phyloP scores from a whole-genome alignment of 2,329 filamentous ascomycete species.

The Paecilomyces fulvus region DNA sequence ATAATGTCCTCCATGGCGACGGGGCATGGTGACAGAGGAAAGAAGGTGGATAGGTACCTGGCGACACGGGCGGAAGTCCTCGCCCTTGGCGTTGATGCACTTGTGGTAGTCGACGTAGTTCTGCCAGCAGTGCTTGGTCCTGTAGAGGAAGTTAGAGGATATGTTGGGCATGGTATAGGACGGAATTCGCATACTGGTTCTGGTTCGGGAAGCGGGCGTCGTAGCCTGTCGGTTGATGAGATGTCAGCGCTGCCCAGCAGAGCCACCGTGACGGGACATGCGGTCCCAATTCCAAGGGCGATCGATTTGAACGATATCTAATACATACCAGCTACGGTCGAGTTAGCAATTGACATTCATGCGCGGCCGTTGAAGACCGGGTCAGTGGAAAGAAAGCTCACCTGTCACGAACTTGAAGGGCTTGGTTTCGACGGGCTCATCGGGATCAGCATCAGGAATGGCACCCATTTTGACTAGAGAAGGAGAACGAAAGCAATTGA shows the following conservation, averaged over 20 bases:
- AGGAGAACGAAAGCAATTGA: constrained; percentile 25
- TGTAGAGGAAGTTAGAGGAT: constrained; percentile 13
- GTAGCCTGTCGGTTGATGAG: constrained; percentile 59
- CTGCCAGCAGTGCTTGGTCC: constrained; percentile 99
- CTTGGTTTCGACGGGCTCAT: constrained; percentile 83
- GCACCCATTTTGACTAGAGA: constrained; percentile 71
- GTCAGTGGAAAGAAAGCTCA: constrained; percentile 43
- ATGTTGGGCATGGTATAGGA: not conserved
- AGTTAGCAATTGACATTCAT: constrained; percentile 33
- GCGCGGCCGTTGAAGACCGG: constrained; percentile 17
- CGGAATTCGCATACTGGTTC: constrained; percentile 51
- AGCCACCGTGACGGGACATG: constrained; percentile 5
- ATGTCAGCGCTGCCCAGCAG: constrained; percentile 18
- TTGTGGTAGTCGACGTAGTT: constrained; percentile 99
- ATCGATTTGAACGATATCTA: constrained; percentile 8
- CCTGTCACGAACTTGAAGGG: constrained; percentile 99
- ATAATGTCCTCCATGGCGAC: not conserved
- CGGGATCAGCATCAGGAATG: constrained; percentile 50
- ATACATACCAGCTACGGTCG: constrained; percentile 41
- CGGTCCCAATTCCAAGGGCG: constrained; percentile 3
- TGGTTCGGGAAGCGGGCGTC: constrained; percentile 98
- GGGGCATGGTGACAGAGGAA: not conserved
- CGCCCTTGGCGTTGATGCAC: constrained; percentile 96
- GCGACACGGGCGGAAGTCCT: constrained; percentile 94
- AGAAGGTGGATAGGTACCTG: constrained; percentile 54